A percentile compares a stretch with the other conserved stretches of the same genome.
phyloP scores from a whole-genome alignment of 805 yeast genomes.

The Metschnikowia kunwiensis region DNA sequence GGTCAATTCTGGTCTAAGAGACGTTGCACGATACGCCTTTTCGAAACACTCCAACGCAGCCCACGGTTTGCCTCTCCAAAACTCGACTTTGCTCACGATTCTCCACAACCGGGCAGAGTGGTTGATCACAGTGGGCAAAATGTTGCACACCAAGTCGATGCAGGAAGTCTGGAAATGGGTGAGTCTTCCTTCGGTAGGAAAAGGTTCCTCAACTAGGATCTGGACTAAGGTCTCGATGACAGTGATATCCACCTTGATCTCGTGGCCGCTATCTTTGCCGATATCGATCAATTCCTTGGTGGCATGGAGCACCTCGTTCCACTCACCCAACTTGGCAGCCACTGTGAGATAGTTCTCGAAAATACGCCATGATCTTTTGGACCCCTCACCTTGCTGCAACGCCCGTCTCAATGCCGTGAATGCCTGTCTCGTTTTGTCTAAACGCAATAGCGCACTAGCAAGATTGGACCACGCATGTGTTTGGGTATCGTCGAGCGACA shows the following conservation, averaged over 20 bases:
- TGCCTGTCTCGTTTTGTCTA: conserved; percentile 71
- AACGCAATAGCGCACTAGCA: conserved; percentile 69
- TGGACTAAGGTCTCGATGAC: conserved; percentile 72
- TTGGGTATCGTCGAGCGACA: conserved; percentile 75
- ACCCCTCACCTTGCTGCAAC: conserved; percentile 59
- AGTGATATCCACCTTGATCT: conserved; percentile 67
- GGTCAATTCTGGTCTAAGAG: conserved; percentile 62
- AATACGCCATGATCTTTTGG: conserved; percentile 77
- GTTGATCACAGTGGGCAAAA: conserved; percentile 68
- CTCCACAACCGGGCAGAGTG: conserved; percentile 73
- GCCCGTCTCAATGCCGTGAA: conserved; percentile 83
- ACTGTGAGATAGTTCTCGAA: conserved; percentile 86
- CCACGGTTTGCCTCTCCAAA: conserved; percentile 90
- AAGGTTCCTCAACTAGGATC: conserved; percentile 52
- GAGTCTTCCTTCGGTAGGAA: conserved; percentile 41
- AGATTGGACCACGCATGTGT: conserved; percentile 89
- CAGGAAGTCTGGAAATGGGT: conserved; percentile 67
- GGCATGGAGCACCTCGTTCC: conserved; percentile 85
- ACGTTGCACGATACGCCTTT: conserved; percentile 74
- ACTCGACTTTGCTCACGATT: conserved; percentile 75
- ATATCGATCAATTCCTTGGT: conserved; percentile 59
- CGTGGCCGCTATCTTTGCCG: conserved; percentile 55
- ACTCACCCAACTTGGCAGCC: conserved; percentile 76
- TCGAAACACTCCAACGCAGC: conserved; percentile 80
- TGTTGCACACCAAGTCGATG: conserved; percentile 65